These are phyloP conservation scores for Russula griseocarnosa DNA, from an alignment of 768 basidiomycete genomes.

Conservation along the genomic window DNA sequence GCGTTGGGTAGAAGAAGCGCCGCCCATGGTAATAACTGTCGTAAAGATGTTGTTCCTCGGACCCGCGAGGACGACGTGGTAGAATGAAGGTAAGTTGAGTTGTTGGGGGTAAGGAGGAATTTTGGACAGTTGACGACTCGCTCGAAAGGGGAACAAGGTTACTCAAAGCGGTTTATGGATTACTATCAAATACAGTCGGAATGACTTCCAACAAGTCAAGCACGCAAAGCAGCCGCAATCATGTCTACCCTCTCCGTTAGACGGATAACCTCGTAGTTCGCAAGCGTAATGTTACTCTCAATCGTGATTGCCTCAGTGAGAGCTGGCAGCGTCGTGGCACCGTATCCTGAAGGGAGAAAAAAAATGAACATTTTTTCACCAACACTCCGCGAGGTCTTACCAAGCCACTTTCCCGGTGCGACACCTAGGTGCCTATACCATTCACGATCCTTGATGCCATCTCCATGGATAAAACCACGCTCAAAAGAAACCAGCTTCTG, in stretches of 20 bases:
- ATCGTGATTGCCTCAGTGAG: conserved; percentile 72
- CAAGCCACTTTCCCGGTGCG: conserved; percentile 82
- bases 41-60: conserved; percentile 19
- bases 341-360: conserved; percentile 52
- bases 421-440: conserved; percentile 87
- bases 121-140: not conserved
- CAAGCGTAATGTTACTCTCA: conserved; percentile 60
- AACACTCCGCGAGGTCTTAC: conserved; percentile 39
- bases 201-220: conserved; percentile 14
- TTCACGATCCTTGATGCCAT: conserved; percentile 72
- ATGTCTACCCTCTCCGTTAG: conserved; percentile 51
- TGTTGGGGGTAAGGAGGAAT: not conserved
- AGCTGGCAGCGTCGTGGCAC: conserved; percentile 79
- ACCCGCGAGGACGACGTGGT: conserved; percentile 23
- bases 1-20: conserved; percentile 24
- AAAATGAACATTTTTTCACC: not conserved
- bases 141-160: not conserved
- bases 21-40: conserved; percentile 15
- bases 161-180: not conserved
- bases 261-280: conserved; percentile 56
- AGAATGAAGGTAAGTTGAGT: conserved; percentile 15
- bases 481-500: conserved; percentile 68
- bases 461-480: conserved; percentile 73
- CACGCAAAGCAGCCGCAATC: conserved; percentile 33
- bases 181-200: conserved; percentile 2